Evolutionary conservation across 1,284 basidiomycete species (phyloP).

Genomic region (Ceratorhiza oryzae-sativae): DNA sequence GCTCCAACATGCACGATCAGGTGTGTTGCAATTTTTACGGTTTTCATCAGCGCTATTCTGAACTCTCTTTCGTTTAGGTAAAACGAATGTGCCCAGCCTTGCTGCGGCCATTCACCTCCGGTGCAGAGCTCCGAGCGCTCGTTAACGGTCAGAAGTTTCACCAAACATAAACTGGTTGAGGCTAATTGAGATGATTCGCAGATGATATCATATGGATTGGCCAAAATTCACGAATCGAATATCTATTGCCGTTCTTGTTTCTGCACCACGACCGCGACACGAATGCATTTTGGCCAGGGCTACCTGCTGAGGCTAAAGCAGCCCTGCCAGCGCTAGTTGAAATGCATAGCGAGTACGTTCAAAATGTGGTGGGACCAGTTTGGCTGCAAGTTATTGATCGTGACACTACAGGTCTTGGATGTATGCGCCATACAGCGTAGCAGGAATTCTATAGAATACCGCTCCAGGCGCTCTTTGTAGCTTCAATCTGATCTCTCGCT

Average conservation of each 20-base stretch:
- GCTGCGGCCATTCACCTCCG: not conserved
- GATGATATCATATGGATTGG: constrained; percentile 23
- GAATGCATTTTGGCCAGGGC: constrained; percentile 23
- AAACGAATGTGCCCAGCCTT: constrained; percentile 14
- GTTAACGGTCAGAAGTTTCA: constrained; percentile 12
- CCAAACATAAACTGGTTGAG: no score
- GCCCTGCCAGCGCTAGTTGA: not conserved
- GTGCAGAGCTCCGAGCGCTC: constrained; percentile 11
- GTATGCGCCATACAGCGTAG: not conserved
- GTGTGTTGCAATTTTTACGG: not conserved
- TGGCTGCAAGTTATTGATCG: not conserved
- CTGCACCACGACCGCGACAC: constrained; percentile 29
- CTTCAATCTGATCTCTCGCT: no score
- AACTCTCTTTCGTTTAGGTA: not conserved
- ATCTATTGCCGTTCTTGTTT: constrained; percentile 18
- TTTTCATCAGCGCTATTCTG: not conserved
- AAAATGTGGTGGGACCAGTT: not conserved
- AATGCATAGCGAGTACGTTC: constrained; percentile 3
- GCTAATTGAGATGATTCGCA: not conserved
- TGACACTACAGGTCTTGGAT: not conserved
- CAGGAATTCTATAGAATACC: not conserved
- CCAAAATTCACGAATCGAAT: constrained; percentile 28
- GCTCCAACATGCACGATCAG: constrained; percentile 20
- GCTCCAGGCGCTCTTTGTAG: no score
- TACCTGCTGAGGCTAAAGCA: constrained; percentile 6